Evolutionary conservation across 108 stramenopile genomes (phyloP), one percentile per base, ranked within the genome.

Genomic region (Cyclotella baltica): DNA sequence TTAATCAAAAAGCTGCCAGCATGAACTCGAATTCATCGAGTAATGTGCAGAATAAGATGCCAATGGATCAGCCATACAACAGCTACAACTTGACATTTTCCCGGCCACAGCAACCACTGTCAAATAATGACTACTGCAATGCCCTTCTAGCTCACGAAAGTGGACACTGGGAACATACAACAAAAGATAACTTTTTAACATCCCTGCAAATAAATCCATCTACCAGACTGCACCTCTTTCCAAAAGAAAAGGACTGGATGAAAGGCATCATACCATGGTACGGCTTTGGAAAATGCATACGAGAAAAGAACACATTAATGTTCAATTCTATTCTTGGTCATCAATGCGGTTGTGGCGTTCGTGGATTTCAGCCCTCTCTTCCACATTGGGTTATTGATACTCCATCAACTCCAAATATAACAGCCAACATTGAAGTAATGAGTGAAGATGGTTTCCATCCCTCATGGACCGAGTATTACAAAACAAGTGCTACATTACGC

Each of bases 341-440:
- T 43, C 70, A 72, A 43, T 58, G 70, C 25, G 70, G 70, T 5
- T 72, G 70, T 47, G 70, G 57, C 15, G 70, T 72, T 9, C 56
- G 40, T 27, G 56, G 40, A 27, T 72, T 72, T 59, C 35, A 43
- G 59, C 70, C 70, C 56, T 72, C 70, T 30, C 58, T 53, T 72
- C 55, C 70, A 15, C 31, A 58, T 40, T 72, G 70, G 70, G 22
- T 59, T 1, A 43, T 33, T 38, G 38, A 72, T 19, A 62, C 30
- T 9, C 31, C 59, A 35, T 10, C 13, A 9, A 30, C 36, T 18
- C 40, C 25, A 5, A 46, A 8, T 36, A 20, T 20, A n/a, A 9
- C 30, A 0, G 16, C 31, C 18, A 62, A 36, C 34, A 30, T 30
- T 3, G 34, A 27, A 6, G 23, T 22, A 30, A 57, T 16, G 11